phyloP scores from a whole-genome alignment of 495 filamentous ascomycete genomes.

The Diplogelasinospora grovesii region DNA sequence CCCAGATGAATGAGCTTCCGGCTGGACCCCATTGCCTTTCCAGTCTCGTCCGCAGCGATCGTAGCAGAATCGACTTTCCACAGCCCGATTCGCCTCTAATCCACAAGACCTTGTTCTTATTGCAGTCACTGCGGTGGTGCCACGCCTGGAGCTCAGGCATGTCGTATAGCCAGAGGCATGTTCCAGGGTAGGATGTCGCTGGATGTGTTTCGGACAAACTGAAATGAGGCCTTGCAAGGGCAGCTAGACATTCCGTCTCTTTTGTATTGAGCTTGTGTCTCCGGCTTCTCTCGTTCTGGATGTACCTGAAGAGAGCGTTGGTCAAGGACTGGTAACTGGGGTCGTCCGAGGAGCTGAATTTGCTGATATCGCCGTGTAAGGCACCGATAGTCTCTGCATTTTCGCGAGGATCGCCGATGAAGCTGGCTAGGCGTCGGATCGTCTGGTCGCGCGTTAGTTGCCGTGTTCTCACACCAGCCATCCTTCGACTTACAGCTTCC shows the following conservation, averaged over 20 bases:
- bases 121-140: constrained; percentile 26
- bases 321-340: constrained; percentile 19
- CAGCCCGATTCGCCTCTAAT: constrained; percentile 28
- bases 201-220: constrained; percentile 13
- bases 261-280: constrained; percentile 17
- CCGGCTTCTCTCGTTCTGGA: constrained; percentile 17
- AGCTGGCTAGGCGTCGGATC: constrained; percentile 23
- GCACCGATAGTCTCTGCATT: constrained; percentile 24
- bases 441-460: constrained; percentile 11
- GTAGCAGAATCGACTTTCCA: constrained; percentile 29
- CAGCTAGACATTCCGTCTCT: constrained; percentile 24
- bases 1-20: constrained; percentile 25
- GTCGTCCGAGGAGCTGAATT: constrained; percentile 25
- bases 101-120: constrained; percentile 31
- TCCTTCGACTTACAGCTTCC: constrained; percentile 14
- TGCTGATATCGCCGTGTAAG: constrained; percentile 25
- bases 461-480: background rate
- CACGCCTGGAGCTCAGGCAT: constrained; percentile 29
- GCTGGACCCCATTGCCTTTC: constrained; percentile 26
- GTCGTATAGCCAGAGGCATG: constrained; percentile 32
- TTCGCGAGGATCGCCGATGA: constrained; percentile 28
- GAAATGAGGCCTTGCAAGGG: constrained; percentile 10
- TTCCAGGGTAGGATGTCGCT: constrained; percentile 24
- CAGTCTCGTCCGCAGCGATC: constrained; percentile 20
- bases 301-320: constrained; percentile 9